Base-by-base conservation (phyloP, 1,284 basidiomycete species). In the Ustilago shanxiensis region DNA sequence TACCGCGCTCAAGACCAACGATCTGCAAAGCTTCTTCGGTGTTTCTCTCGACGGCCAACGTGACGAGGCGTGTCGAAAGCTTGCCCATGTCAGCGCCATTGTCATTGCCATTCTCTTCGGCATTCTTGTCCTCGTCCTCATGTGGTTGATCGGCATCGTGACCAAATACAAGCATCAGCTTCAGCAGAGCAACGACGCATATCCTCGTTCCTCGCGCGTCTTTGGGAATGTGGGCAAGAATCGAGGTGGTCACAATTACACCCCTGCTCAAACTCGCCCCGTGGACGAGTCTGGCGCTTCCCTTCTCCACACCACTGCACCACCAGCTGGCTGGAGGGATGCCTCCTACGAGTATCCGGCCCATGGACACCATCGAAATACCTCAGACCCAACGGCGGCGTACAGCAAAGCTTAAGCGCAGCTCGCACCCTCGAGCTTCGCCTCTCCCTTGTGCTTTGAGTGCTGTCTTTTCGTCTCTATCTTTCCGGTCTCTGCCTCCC, bases 81-180 rank as follows among this genome's bases (percentile, higher is more conserved):
- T 62, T 22, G 63, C 69, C 9, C 31, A 66, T 18, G 50, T 49
- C 1, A 57, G 37, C n/a, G 69, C 69, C 4, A 50, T 66, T 22
- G 59, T 55, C 13, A 39, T 65, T 9, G 50, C 62, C 2, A 24
- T 72, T 1, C 54, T 72, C 2, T 72, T 71, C 22, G 69, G 62
- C 7, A 50, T 72, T 13, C 50, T 62, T 18, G 69, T 71, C 7
- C 53, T 72, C 6, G 41, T 72, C 10, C 54, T 66, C n/a, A 52
- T 60, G 47, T 72, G 63, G 63, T 33, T 66, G 8, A 56, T 62
- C 49, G 58, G 63, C n/a, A 72, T 72, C 29, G 69, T 72, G 26
- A 60, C 54, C 28, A 60, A 66, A 59, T 72, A 72, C 63, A 66
- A 65, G 35, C 58, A 61, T 9, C 63, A 72, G 55, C 49, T 72